Base-by-base conservation (phyloP, 495 filamentous ascomycete genomes). In the Bacidia rubella region DNA sequence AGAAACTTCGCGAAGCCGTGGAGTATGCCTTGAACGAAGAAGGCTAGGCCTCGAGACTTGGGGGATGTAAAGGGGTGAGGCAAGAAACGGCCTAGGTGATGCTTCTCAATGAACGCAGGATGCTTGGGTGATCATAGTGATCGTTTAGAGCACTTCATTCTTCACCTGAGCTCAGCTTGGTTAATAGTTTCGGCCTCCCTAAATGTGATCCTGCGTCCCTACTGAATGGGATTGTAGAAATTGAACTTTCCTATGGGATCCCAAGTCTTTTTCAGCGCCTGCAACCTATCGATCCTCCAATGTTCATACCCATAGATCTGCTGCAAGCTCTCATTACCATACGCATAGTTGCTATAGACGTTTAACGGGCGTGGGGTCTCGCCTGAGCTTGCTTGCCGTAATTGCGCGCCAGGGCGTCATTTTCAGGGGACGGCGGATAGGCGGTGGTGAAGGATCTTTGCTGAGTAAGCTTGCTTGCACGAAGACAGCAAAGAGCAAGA, bases 321-420 rank as follows among this genome's bases (percentile, higher is more conserved):
- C 51, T 69, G 55, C 2, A 61, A 49, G 2, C 50, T 50, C 59
- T 79, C 74, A 19, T 68, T 55, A 2, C 70, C 70, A 22, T 53
- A 35, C 9, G 72, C 73, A 60, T 77, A 77, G 56, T 78, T 77
- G 19, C 73, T 64, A 60, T 78, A 77, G 2, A 62, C 60, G 35
- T 58, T 56, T 41, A 62, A 57, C 41, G 29, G 29, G 2, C 29
- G 29, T 35, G 29, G 15, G 15, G 29, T 15, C 5, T 7, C 15
- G 29, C 15, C 5, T 15, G 29, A 5, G 29, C 29, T 35, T 35
- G 29, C 7, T 35, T 5, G 5, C 29, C 29, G 15, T 35, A 35
- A 7, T 35, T 5, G 15, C 5, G 7, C 15, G 29, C 29, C 15
- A 35, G 5, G 29, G 5, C 15, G 7, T 35, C 29, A 5, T 7